These are phyloP conservation scores for Lecanicillium sp. DNA, from an alignment of 2,329 filamentous ascomycete genomes.

Conservation along the genomic window DNA sequence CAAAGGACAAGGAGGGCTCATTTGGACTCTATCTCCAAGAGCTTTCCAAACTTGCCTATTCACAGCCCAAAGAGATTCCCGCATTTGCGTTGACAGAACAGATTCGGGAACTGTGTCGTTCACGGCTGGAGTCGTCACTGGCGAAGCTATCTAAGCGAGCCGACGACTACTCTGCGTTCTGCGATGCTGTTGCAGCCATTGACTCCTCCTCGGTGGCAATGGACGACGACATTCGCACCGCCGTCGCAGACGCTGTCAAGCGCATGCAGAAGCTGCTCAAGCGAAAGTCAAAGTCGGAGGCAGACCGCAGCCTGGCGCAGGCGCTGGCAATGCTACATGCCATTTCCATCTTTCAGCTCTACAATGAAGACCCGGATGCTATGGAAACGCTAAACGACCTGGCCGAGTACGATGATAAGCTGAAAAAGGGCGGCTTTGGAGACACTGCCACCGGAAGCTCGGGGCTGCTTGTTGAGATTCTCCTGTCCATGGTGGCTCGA, in stretches of 20 bases:
- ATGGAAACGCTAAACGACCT: constrained; percentile 76
- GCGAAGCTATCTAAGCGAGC: constrained; percentile 48
- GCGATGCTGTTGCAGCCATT: constrained; percentile 45
- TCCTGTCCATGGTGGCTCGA: constrained; percentile 83
- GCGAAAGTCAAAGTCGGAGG: constrained; percentile 22
- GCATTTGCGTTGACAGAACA: constrained; percentile 41
- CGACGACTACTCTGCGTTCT: constrained; percentile 45
- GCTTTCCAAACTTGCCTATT: constrained; percentile 49
- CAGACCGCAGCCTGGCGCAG: constrained; percentile 38
- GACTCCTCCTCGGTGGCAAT: constrained; percentile 44
- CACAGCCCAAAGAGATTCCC: constrained; percentile 31
- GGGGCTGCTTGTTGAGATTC: constrained; percentile 73
- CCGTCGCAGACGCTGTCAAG: constrained; percentile 43
- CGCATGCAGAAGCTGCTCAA: constrained; percentile 47
- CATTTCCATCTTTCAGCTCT: constrained; percentile 78
- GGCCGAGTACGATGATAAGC: constrained; percentile 63
- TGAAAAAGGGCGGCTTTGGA: constrained; percentile 38
- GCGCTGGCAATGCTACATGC: constrained; percentile 77
- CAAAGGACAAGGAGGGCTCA: constrained; percentile 15
- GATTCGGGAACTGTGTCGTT: constrained; percentile 45
- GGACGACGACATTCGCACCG: constrained; percentile 46
- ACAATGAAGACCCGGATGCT: constrained; percentile 82
- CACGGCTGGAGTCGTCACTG: constrained; percentile 49
- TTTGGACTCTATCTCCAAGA: constrained; percentile 39
- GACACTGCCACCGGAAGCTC: constrained; percentile 52